Evolutionary conservation across 1,284 basidiomycete species (phyloP).

Genomic region (Heterobasidion irregulare): DNA sequence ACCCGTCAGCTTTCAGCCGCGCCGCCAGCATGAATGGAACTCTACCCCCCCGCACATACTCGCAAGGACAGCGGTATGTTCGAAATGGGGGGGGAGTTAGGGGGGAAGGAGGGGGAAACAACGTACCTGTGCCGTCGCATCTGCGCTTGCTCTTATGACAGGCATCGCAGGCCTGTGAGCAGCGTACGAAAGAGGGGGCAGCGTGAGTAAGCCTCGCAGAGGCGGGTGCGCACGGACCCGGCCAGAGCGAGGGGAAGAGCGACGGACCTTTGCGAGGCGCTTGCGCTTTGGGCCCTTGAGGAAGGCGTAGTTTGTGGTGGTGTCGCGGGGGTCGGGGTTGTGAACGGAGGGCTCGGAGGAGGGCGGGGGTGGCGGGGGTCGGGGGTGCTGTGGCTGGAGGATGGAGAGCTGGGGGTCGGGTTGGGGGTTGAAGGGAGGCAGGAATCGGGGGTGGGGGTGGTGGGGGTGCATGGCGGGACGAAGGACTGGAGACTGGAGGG

Average conservation of each 20-base stretch:
- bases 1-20: too few relatives aligned
- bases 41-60: too few relatives aligned
- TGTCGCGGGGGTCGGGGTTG: conserved; percentile 10
- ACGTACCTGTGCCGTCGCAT: conserved; percentile 72
- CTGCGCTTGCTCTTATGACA: conserved; percentile 78
- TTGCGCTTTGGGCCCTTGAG: conserved; percentile 29
- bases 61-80: neutral
- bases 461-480: too few relatives aligned
- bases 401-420: neutral
- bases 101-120: conserved; percentile 2
- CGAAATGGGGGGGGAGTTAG: neutral
- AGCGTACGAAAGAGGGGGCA: too few relatives aligned
- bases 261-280: conserved; percentile 44
- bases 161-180: conserved; percentile 63
- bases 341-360: conserved; percentile 7
- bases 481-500: too few relatives aligned
- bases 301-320: conserved; percentile 18
- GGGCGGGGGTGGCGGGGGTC: neutral
- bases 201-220: too few relatives aligned
- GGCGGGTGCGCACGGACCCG: neutral
- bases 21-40: too few relatives aligned
- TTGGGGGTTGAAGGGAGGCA: neutral
- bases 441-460: too few relatives aligned
- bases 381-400: neutral
- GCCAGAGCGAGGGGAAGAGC: conserved; percentile 4